Evolutionary conservation across 2,329 filamentous ascomycete species (phyloP).

Genomic region (Lecanosticta acicola): DNA sequence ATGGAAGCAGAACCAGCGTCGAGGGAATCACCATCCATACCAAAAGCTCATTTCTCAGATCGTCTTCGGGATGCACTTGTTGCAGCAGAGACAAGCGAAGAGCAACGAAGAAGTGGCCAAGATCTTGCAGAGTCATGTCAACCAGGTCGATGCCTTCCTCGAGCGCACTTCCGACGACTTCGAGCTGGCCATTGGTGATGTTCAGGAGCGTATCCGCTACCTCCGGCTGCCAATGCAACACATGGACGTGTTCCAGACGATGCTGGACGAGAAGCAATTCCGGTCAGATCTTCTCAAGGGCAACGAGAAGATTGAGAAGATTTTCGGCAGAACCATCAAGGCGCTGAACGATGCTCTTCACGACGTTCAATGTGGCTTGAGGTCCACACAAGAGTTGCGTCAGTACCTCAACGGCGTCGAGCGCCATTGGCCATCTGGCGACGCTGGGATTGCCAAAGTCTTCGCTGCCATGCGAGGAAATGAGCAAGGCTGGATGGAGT

Average conservation of each 20-base stretch:
- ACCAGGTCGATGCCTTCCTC: slow-evolving; percentile 87
- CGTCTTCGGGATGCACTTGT: slow-evolving; percentile 83
- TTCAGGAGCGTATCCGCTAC: slow-evolving; percentile 72
- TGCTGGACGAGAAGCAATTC: slow-evolving; percentile 80
- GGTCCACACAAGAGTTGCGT: slow-evolving; percentile 69
- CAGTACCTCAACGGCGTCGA: slow-evolving; percentile 63
- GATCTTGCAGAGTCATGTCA: slow-evolving; percentile 86
- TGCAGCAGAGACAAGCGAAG: slow-evolving; percentile 80
- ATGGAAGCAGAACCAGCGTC: slow-evolving; percentile 66
- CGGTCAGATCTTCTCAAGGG: slow-evolving; percentile 75
- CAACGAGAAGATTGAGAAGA: slow-evolving; percentile 86
- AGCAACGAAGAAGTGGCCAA: slow-evolving; percentile 81
- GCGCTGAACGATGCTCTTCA: slow-evolving; percentile 71
- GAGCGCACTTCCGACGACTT: slow-evolving; percentile 83
- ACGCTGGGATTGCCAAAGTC: slow-evolving; percentile 62
- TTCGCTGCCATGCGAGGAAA: slow-evolving; percentile 90
- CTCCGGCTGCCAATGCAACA: slow-evolving; percentile 80
- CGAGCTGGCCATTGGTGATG: slow-evolving; percentile 68
- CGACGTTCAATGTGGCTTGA: slow-evolving; percentile 72
- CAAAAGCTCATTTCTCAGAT: slow-evolving; percentile 89
- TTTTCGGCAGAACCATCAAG: slow-evolving; percentile 70
- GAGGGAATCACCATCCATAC: slow-evolving; percentile 77
- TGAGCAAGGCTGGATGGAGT: slow-evolving; percentile 80
- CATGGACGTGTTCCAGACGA: slow-evolving; percentile 73
- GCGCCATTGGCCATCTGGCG: slow-evolving; percentile 49